Percentiles rank a stretch among this genome's conserved stretches.
Evolutionary conservation across 2,329 filamentous ascomycete genomes (phyloP).

Genomic region (Aquanectria penicillioides): DNA sequence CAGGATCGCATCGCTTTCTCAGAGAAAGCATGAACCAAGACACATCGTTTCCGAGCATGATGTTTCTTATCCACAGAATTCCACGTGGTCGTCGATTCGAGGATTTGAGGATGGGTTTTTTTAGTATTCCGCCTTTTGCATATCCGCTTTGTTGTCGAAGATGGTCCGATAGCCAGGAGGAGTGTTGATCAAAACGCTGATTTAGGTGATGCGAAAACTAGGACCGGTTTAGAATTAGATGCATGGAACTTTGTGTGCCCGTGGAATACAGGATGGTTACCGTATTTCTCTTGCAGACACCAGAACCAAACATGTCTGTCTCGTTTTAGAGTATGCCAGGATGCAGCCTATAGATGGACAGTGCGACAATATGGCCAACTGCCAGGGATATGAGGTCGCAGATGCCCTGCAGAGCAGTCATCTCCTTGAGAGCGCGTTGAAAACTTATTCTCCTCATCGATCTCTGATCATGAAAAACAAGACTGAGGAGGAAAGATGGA

Average conservation of each 20-base stretch:
- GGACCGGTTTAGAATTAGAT: constrained; percentile 13
- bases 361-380: no score
- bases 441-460: no score
- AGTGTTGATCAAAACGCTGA: constrained; percentile 34
- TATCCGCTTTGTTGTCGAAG: constrained; percentile 34
- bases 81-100: constrained; percentile 30
- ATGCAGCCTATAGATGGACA: no score
- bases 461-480: no score
- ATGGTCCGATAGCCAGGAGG: constrained; percentile 27
- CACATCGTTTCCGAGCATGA: constrained; percentile 31
- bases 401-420: no score
- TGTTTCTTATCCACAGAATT: constrained; percentile 28
- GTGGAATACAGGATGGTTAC: constrained; percentile 2
- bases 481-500: no score
- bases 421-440: no score
- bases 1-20: constrained; percentile 29
- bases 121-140: constrained; percentile 35
- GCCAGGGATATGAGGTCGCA: no score
- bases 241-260: neutral
- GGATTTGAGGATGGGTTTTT: constrained; percentile 27
- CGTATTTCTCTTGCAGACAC: constrained; percentile 31
- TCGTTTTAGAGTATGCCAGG: constrained; percentile 29
- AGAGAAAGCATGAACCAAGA: constrained; percentile 31
- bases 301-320: constrained; percentile 35
- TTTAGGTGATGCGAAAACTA: constrained; percentile 29